phyloP scores from a whole-genome alignment of 306 rosid species.

The Gastrolobium villosum region DNA sequence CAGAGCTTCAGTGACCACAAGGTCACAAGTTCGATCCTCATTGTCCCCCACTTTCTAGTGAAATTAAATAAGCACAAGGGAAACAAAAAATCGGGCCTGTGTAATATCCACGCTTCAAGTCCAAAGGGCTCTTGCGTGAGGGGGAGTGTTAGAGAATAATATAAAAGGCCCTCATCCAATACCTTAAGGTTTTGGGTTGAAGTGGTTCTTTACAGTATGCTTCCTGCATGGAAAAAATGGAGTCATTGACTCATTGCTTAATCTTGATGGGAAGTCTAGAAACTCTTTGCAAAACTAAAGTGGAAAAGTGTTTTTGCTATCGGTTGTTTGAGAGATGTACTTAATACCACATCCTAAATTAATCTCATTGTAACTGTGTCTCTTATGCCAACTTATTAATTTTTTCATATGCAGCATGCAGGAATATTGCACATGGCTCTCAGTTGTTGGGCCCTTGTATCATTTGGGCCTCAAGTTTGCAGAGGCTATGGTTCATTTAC shows the following conservation, averaged over 20 bases:
- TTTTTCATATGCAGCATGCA: slow-evolving; percentile 71
- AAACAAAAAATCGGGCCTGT: no score
- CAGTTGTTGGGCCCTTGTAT: slow-evolving; percentile 73
- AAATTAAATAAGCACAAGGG: no score
- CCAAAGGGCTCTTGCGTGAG: no score
- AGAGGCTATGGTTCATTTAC: slow-evolving; percentile 83
- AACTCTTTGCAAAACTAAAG: neutral
- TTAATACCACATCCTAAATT: neutral
- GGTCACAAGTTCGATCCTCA: no score
- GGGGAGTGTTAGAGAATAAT: no score
- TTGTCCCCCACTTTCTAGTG: no score
- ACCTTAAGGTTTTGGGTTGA: no score
- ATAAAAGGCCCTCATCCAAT: no score
- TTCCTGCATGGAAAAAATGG: slow-evolving; percentile 4
- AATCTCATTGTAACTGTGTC: neutral
- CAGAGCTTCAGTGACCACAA: no score
- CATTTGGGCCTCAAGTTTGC: slow-evolving; percentile 90
- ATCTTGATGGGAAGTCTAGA: slow-evolving; percentile 7
- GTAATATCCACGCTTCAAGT: no score
- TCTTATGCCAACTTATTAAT: slow-evolving; percentile 18
- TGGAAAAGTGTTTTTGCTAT: neutral
- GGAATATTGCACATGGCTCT: slow-evolving; percentile 75
- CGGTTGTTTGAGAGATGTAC: neutral
- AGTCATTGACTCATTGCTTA: slow-evolving; percentile 14
- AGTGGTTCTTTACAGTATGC: no score